Evolutionary conservation across 495 filamentous ascomycete genomes (phyloP).

Genomic region (Lasiosphaeria hispida): DNA sequence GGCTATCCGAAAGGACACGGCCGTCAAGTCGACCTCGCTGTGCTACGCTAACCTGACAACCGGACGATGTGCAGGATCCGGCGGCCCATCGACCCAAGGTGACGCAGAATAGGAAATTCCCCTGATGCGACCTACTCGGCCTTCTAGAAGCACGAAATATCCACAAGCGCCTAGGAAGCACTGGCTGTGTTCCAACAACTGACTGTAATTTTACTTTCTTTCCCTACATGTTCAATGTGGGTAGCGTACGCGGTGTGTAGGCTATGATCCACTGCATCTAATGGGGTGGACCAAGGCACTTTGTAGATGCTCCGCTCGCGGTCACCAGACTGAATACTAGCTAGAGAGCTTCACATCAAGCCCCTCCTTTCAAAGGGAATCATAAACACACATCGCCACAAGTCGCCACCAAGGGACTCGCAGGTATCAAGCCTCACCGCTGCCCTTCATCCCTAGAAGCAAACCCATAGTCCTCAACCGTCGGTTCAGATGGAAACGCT

Average conservation of each 20-base stretch:
- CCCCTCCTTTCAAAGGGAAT: too few species aligned
- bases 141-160: neutral
- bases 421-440: neutral
- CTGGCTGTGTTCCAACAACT: too few species aligned
- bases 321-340: too few species aligned
- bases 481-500: constrained; percentile 8
- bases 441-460: neutral
- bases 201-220: too few species aligned
- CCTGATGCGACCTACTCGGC: neutral
- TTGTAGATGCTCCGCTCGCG: too few species aligned
- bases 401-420: too few species aligned
- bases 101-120: neutral
- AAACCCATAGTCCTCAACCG: neutral
- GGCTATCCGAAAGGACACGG: neutral
- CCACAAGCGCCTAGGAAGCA: neutral
- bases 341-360: too few species aligned
- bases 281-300: too few species aligned
- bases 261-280: too few species aligned
- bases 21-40: neutral
- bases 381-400: too few species aligned
- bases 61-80: neutral
- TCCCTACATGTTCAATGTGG: too few species aligned
- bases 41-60: neutral
- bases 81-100: constrained; percentile 1
- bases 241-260: too few species aligned